Base-by-base conservation (phyloP, 2,329 filamentous ascomycete genomes). In the Ceratocystis alfenasii region DNA sequence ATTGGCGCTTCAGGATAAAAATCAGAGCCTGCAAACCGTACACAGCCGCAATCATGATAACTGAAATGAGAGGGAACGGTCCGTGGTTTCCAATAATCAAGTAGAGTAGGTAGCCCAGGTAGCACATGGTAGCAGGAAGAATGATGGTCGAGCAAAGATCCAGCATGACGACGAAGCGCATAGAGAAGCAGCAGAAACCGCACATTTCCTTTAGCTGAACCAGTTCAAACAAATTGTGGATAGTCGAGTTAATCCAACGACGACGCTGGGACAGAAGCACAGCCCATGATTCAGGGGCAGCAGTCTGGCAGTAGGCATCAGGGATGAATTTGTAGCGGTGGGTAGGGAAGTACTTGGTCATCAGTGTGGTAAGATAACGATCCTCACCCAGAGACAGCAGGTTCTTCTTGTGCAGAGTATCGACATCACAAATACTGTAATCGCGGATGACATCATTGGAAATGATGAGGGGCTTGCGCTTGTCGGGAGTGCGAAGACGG, bases 171-270 rank as follows among this genome's bases (percentile, higher is more conserved):
- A 97, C 84, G 72, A 97, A 96, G 69, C 93, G 87, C 93, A 97
- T 97, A 69, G 89, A 91, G 80, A 97, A 97, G 78, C 89, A 96
- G 78, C 94, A 99, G 85, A 99, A 99, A 70, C 94, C 94, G 74
- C 94, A 99, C 76, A 99, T 87, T 72, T 99, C 91, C 75, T 92
- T 88, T 60, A 99, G 82, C 72, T 87, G 87, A 74, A 96, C 87
- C 73, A 99, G 79, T 75, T 99, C 94, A 30, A 87, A 88, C 73
- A 99, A 76, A 74, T 99, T 99, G 81, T 99, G 94, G 68, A 99
- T 88, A 8, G 94, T 99, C 1, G 94, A 97, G 78, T 99, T 99
- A 76, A 99, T 99, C 94, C 94, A 99, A 74, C 94, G 88, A 80
- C 94, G 91, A 81, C 94, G 87, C 75, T 99, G 94, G n/a, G 94